Percentiles rank a stretch among this genome's conserved stretches.
Evolutionary conservation across 2,329 filamentous ascomycete species (phyloP).

Genomic region (Chaetomium strumarium): DNA sequence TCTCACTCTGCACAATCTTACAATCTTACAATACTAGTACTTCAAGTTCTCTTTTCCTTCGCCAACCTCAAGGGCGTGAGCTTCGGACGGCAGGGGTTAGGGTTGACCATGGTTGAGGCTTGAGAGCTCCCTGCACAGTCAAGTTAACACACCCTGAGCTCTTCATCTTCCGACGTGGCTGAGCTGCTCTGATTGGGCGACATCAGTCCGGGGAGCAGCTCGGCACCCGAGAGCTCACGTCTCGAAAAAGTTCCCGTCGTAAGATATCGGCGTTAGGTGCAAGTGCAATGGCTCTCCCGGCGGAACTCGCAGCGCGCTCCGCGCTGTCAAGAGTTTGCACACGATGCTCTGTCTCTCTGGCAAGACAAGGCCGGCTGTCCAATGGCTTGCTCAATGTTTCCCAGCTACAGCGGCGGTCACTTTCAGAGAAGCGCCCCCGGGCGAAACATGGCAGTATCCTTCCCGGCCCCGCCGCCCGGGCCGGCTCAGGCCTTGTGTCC

Average conservation of each 20-base stretch:
- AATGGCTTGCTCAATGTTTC: conserved; percentile 21
- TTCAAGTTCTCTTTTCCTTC: too few species aligned
- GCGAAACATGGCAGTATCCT: neutral
- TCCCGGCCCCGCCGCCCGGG: neutral
- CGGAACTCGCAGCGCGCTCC: conserved; percentile 36
- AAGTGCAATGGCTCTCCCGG: conserved; percentile 22
- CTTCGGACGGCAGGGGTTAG: too few species aligned
- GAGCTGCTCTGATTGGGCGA: conserved; percentile 13
- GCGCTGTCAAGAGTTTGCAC: conserved; percentile 37
- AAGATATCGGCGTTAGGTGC: neutral
- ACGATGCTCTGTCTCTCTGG: conserved; percentile 34
- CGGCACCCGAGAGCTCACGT: neutral
- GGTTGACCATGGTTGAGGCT: neutral
- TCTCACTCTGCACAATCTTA: too few species aligned
- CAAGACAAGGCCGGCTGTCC: conserved; percentile 22
- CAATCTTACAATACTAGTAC: too few species aligned
- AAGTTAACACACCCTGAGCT: too few species aligned
- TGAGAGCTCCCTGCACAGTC: neutral
- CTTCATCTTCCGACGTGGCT: conserved; percentile 7
- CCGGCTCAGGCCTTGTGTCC: neutral
- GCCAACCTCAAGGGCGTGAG: too few species aligned
- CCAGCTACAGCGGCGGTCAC: conserved; percentile 18
- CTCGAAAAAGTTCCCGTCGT: conserved; percentile 6
- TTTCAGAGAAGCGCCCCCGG: conserved; percentile 11
- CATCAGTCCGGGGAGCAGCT: conserved; percentile 3